Evolutionary conservation across 495 filamentous ascomycete species (phyloP).

Genomic region (Neurospora sp.): DNA sequence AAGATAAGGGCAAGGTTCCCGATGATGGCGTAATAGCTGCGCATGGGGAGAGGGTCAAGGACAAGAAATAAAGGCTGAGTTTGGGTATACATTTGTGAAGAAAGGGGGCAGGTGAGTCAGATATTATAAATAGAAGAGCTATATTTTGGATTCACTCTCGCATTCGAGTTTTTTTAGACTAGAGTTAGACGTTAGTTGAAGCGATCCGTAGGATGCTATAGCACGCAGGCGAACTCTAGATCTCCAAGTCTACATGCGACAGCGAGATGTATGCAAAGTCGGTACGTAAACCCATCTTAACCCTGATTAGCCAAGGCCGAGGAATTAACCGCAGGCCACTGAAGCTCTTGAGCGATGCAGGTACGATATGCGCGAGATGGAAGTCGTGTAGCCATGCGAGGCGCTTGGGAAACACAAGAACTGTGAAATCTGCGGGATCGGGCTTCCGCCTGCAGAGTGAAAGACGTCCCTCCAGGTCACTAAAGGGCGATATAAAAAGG

Average conservation of each 20-base stretch:
- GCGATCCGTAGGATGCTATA: background rate
- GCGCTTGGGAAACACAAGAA: background rate
- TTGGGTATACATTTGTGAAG: background rate
- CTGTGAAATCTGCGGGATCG: background rate
- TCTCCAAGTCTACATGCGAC: background rate
- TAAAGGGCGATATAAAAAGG: background rate
- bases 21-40: slow-evolving; percentile 19
- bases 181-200: background rate
- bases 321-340: background rate
- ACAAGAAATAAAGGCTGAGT: background rate
- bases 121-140: too few relatives aligned
- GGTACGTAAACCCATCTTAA: background rate
- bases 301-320: background rate
- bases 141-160: too few relatives aligned
- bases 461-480: background rate
- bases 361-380: background rate
- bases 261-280: background rate
- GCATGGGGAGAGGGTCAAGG: slow-evolving; percentile 9
- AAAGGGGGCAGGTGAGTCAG: background rate
- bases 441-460: background rate
- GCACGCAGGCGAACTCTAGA: background rate
- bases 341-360: background rate
- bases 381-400: background rate
- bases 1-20: slow-evolving; percentile 16
- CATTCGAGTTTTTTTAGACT: background rate